These are phyloP conservation scores for Baudoinia panamericana DNA, from an alignment of 495 filamentous ascomycete species.

Conservation along the genomic window DNA sequence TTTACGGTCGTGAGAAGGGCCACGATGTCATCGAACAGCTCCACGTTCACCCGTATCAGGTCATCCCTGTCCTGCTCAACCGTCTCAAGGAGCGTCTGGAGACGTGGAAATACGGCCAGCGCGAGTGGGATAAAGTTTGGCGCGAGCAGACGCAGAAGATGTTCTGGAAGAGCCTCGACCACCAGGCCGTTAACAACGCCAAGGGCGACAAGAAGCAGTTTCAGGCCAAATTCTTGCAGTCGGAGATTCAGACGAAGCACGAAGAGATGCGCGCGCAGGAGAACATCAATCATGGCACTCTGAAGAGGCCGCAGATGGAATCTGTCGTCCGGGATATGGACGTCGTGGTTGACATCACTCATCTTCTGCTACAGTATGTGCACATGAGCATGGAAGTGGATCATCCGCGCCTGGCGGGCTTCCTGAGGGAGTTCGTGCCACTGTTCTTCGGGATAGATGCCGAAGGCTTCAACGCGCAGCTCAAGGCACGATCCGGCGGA, in stretches of 20 bases:
- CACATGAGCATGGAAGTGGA: conserved; percentile 51
- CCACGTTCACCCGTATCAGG: conserved; percentile 64
- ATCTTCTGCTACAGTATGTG: conserved; percentile 63
- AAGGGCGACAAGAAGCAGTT: conserved; percentile 78
- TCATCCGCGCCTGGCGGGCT: conserved; percentile 59
- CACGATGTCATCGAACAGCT: conserved; percentile 69
- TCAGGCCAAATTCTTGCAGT: conserved; percentile 69
- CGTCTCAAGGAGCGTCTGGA: conserved; percentile 87
- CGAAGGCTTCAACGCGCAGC: conserved; percentile 59
- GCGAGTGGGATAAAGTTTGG: conserved; percentile 99
- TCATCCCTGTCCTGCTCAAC: conserved; percentile 73
- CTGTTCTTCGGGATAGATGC: conserved; percentile 77
- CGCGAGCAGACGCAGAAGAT: conserved; percentile 80
- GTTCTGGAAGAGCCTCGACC: conserved; percentile 91
- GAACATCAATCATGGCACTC: conserved; percentile 3
- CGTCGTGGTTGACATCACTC: conserved; percentile 68
- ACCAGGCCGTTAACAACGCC: conserved; percentile 71
- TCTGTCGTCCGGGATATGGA: conserved; percentile 61
- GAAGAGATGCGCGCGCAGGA: conserved; percentile 48
- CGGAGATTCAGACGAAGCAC: conserved; percentile 72
- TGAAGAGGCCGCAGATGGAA: conserved; percentile 44
- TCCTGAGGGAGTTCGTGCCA: conserved; percentile 79
- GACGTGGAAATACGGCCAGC: conserved; percentile 86
- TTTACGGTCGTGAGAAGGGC: conserved; percentile 81
- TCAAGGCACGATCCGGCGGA: conserved; percentile 53